Percentiles rank a stretch among this genome's conserved stretches.
These are phyloP conservation scores for Aspergillus sp. DNA, from an alignment of 2,329 filamentous ascomycete species.

Conservation along the genomic window DNA sequence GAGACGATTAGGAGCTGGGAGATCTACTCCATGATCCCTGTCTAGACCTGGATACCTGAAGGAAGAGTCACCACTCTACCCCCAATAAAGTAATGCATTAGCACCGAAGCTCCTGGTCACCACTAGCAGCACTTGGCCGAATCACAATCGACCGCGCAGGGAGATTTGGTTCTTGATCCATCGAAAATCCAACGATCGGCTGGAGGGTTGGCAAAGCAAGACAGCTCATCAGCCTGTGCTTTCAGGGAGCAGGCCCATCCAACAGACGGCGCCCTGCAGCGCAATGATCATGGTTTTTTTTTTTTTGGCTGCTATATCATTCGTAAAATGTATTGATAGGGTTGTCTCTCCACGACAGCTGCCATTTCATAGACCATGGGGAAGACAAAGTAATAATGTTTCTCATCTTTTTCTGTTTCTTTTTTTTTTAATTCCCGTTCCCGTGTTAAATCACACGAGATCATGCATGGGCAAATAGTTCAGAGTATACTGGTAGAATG, in stretches of 20 bases:
- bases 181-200: constrained; percentile 22
- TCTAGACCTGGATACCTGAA: constrained; percentile 3
- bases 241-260: not conserved
- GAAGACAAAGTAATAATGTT: not conserved
- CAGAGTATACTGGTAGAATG: not conserved
- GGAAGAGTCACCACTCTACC: constrained; percentile 6
- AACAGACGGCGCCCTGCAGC: not conserved
- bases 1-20: not conserved
- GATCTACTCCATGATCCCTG: constrained; percentile 5
- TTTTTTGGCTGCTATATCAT: not conserved
- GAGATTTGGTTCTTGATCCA: constrained; percentile 20
- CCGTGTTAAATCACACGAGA: not conserved
- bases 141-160: constrained; percentile 13
- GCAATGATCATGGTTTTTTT: not conserved
- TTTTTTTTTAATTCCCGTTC: not conserved
- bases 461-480: not conserved
- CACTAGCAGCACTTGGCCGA: constrained; percentile 12
- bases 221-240: constrained; percentile 20
- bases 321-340: not conserved
- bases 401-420: no score
- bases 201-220: constrained; percentile 15
- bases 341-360: not conserved
- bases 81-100: constrained; percentile 22
- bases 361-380: not conserved
- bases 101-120: constrained; percentile 12